phyloP scores from a whole-genome alignment of 306 rosid genomes.

The Trifolium subterraneum region DNA sequence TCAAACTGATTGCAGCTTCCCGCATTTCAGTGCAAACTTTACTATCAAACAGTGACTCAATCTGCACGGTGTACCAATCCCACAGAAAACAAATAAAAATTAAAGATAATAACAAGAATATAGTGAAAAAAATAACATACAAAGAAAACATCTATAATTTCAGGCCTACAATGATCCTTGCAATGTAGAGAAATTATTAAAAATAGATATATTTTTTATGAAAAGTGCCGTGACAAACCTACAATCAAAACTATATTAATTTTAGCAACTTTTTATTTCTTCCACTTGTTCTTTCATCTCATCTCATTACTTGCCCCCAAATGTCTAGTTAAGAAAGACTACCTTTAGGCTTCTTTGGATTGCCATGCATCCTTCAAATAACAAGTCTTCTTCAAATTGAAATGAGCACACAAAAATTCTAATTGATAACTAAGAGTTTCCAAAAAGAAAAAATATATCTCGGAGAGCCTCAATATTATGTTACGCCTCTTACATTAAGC shows the following conservation, averaged over 20 bases:
- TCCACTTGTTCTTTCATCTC: conserved; percentile 21
- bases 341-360: background rate
- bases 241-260: conserved; percentile 3
- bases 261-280: conserved; percentile 7
- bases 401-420: conserved; percentile 16
- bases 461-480: conserved; percentile 6
- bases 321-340: conserved; percentile 17
- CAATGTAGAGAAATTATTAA: background rate
- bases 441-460: background rate
- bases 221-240: background rate
- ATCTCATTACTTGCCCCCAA: conserved; percentile 6
- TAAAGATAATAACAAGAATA: background rate
- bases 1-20: conserved; percentile 75
- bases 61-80: conserved; percentile 46
- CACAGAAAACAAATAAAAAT: conserved; percentile 6
- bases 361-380: conserved; percentile 16
- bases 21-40: conserved; percentile 82
- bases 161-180: background rate
- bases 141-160: conserved; percentile 3
- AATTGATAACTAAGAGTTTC: conserved; percentile 1
- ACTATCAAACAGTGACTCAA: conserved; percentile 70
- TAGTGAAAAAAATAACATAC: conserved; percentile 18
- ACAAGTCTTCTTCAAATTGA: conserved; percentile 14
- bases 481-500: background rate
- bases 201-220: conserved; percentile 22